Evolutionary conservation across 169 alveolate genomes (phyloP).

Genomic region (Babesia ovata): DNA sequence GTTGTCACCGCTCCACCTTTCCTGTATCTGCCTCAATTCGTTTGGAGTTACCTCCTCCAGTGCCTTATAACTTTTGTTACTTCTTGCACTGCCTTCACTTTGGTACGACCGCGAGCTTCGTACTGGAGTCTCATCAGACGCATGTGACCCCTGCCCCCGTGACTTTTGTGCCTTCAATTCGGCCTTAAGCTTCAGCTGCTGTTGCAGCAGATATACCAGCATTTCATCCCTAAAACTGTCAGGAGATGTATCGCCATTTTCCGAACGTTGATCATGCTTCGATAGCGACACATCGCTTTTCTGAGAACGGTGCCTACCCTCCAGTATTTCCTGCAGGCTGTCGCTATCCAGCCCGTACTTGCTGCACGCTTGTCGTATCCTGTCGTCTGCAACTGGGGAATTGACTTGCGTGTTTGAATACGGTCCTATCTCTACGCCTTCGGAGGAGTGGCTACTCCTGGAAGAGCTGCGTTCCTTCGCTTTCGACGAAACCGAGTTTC

Average conservation of each 20-base stretch:
- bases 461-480: neutral
- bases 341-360: conserved; percentile 21
- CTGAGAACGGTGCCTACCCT: conserved; percentile 5
- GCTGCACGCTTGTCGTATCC: conserved; percentile 6
- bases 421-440: neutral
- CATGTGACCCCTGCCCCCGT: neutral
- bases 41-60: conserved; percentile 11
- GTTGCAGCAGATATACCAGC: conserved; percentile 27
- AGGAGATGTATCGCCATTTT: conserved; percentile 1
- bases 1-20: neutral
- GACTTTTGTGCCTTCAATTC: conserved; percentile 1
- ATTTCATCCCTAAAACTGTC: conserved; percentile 39
- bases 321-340: conserved; percentile 30
- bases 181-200: conserved; percentile 26
- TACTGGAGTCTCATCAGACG: neutral
- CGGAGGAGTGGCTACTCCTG: neutral
- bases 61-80: conserved; percentile 1
- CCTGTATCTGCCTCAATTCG: conserved; percentile 4
- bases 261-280: neutral
- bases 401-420: neutral
- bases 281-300: neutral
- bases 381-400: neutral
- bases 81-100: neutral
- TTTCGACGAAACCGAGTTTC: conserved; percentile 3
- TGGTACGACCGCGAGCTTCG: neutral